Evolutionary conservation across 176 grass and related monocot species (phyloP).

Genomic region (Raddia guianensis): DNA sequence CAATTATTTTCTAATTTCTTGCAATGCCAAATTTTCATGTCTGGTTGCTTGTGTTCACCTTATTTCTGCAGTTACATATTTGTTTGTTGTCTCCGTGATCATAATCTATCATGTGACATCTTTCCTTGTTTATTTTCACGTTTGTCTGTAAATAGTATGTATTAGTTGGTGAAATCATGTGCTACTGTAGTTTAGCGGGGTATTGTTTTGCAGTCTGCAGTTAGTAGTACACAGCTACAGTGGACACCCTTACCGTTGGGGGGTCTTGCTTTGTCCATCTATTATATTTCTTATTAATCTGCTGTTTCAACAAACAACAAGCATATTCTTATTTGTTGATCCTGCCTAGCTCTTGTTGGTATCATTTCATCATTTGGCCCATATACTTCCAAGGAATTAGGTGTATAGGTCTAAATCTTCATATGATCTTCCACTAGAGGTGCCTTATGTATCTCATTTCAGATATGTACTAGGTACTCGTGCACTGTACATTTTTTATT

Average conservation of each 20-base stretch:
- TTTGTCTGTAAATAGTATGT: constrained; percentile 33
- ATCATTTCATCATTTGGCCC: not conserved
- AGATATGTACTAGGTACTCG: constrained; percentile 12
- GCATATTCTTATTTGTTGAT: constrained; percentile 43
- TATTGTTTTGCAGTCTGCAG: constrained; percentile 41
- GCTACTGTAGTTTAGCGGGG: constrained; percentile 20
- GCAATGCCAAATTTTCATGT: not conserved
- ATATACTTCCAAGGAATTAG: constrained; percentile 45
- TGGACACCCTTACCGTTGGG: constrained; percentile 6
- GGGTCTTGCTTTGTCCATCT: constrained; percentile 40
- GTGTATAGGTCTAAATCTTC: constrained; percentile 23
- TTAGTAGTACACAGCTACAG: constrained; percentile 21
- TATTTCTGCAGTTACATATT: constrained; percentile 15
- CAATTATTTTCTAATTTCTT: constrained; percentile 18
- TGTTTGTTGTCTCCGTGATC: constrained; percentile 4
- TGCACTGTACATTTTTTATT: not conserved
- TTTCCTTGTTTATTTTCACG: constrained; percentile 33
- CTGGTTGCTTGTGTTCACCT: constrained; percentile 2
- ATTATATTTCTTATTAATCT: constrained; percentile 30
- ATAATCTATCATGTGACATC: constrained; percentile 30
- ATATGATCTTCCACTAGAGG: constrained; percentile 5
- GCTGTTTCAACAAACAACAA: constrained; percentile 47
- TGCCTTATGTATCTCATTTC: constrained; percentile 12
- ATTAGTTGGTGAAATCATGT: constrained; percentile 32
- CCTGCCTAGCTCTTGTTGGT: constrained; percentile 24